These are phyloP conservation scores for Stevia rebaudiana DNA, from an alignment of 140 eudicot genomes.

Conservation along the genomic window DNA sequence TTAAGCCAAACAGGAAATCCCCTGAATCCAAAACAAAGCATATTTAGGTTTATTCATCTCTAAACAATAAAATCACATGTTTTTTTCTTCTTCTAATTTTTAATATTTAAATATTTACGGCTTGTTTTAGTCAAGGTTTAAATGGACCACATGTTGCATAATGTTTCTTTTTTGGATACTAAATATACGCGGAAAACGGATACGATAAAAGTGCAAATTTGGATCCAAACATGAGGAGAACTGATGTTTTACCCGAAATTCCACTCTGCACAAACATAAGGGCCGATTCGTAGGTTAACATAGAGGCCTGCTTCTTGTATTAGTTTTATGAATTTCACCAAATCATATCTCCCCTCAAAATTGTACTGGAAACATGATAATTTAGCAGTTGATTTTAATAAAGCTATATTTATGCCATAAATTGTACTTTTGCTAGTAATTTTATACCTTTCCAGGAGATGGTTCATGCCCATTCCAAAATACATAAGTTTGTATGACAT, in stretches of 20 bases:
- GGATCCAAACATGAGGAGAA: slow-evolving; percentile 14
- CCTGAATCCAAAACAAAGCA: slow-evolving; percentile 49
- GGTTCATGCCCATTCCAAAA: slow-evolving; percentile 99
- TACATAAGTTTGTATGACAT: slow-evolving; percentile 92
- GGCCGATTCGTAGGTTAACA: slow-evolving; percentile 84
- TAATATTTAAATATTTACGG: neutral
- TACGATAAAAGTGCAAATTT: slow-evolving; percentile 24
- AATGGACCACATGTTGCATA: slow-evolving; percentile 6
- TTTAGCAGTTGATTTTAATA: neutral
- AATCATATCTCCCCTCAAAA: slow-evolving; percentile 82
- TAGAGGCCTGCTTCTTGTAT: slow-evolving; percentile 85
- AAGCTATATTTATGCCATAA: neutral
- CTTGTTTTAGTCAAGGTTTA: slow-evolving; percentile 5
- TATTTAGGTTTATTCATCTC: slow-evolving; percentile 12
- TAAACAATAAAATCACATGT: neutral
- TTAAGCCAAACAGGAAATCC: slow-evolving; percentile 99
- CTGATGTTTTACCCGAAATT: slow-evolving; percentile 67
- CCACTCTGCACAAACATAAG: slow-evolving; percentile 96
- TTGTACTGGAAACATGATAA: slow-evolving; percentile 47
- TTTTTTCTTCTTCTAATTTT: slow-evolving; percentile 1
- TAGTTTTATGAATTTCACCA: slow-evolving; percentile 62
- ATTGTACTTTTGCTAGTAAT: neutral
- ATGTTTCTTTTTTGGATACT: neutral
- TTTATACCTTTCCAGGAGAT: slow-evolving; percentile 72
- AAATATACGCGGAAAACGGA: slow-evolving; percentile 10